Conservation (phyloP, 2,329 filamentous ascomycete species). For the Cladophialophora carrionii region DNA sequence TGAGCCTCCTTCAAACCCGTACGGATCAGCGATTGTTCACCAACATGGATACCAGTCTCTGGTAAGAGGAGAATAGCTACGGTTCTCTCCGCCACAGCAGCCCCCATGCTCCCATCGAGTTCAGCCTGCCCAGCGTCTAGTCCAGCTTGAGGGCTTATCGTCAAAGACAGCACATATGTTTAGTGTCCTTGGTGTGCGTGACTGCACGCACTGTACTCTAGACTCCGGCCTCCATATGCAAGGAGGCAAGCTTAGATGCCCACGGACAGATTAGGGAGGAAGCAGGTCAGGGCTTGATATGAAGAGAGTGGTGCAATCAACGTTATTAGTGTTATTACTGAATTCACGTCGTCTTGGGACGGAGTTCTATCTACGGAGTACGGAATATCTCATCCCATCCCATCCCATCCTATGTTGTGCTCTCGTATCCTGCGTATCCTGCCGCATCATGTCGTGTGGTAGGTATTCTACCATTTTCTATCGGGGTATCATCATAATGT, state of each 20-base stretch:
- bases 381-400: too few relatives aligned
- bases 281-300: background rate
- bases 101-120: background rate
- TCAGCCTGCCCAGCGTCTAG: too few relatives aligned
- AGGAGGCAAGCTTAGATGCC: too few relatives aligned
- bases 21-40: background rate
- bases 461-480: background rate
- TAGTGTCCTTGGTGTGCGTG: too few relatives aligned
- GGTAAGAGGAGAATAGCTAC: background rate
- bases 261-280: too few relatives aligned
- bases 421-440: background rate
- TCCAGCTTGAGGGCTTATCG: background rate
- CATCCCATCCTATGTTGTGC: too few relatives aligned
- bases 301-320: background rate
- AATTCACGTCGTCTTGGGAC: background rate
- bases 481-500: conserved; percentile 1
- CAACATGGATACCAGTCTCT: background rate
- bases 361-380: background rate
- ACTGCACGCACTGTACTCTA: background rate
- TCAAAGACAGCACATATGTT: too few relatives aligned
- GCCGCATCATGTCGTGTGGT: background rate
- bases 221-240: too few relatives aligned
- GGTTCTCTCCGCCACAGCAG: background rate
- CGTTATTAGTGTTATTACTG: background rate
- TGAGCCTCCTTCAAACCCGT: background rate